phyloP scores from a whole-genome alignment of 2,329 filamentous ascomycete genomes.

The Amphichorda felina region DNA sequence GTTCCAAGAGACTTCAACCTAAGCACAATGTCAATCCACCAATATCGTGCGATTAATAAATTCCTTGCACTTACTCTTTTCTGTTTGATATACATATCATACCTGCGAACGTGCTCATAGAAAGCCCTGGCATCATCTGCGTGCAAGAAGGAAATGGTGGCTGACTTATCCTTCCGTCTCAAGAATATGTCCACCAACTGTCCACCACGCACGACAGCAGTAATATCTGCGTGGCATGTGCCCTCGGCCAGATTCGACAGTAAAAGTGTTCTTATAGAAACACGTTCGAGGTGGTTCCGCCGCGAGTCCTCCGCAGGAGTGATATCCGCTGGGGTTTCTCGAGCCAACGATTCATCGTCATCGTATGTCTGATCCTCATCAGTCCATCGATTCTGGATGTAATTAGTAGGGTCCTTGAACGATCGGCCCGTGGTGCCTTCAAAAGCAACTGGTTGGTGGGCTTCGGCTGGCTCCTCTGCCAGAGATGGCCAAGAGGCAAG shows the following conservation, averaged over 20 bases:
- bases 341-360: too few relatives aligned
- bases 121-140: conserved; percentile 52
- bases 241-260: conserved; percentile 50
- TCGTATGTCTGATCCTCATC: too few relatives aligned
- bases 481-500: too few relatives aligned
- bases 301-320: conserved; percentile 18
- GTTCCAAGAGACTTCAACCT: conserved; percentile 43
- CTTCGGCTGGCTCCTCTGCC: too few relatives aligned
- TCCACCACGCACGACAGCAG: conserved; percentile 55
- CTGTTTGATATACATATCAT: conserved; percentile 56
- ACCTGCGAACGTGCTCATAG: conserved; percentile 47
- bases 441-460: too few relatives aligned
- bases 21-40: background rate
- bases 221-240: conserved; percentile 54
- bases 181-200: conserved; percentile 58
- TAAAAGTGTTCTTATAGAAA: conserved; percentile 44
- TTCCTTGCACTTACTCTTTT: conserved; percentile 44
- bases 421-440: too few relatives aligned
- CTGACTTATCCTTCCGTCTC: conserved; percentile 43
- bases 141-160: conserved; percentile 59
- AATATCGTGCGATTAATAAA: background rate
- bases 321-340: background rate
- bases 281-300: conserved; percentile 1
- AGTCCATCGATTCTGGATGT: too few relatives aligned
- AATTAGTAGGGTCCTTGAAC: too few relatives aligned